Conservation (phyloP, 768 basidiomycete genomes). For the Mycena haematopus region DNA sequence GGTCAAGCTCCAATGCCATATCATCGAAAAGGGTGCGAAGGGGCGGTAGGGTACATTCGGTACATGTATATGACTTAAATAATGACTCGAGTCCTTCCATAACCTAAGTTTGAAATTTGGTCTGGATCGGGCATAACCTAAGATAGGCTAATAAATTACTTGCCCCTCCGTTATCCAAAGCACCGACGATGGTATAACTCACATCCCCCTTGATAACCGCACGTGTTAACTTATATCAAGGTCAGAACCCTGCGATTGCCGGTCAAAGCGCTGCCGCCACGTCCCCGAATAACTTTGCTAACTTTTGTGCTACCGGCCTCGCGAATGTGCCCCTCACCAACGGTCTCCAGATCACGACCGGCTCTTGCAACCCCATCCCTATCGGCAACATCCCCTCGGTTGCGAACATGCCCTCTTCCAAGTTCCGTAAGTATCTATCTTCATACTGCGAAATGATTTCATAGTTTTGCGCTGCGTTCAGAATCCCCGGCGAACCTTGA, state of each 20-base stretch:
- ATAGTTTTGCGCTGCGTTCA: neutral
- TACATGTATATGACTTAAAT: no score
- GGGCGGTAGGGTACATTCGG: no score
- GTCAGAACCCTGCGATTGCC: neutral
- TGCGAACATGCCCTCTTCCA: conserved; percentile 55
- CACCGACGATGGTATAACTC: neutral
- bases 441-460: conserved; percentile 31
- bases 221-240: neutral
- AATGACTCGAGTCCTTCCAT: no score
- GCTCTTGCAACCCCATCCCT: conserved; percentile 62
- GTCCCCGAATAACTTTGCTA: conserved; percentile 16
- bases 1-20: conserved; percentile 29
- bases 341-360: conserved; percentile 54
- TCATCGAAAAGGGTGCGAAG: conserved; percentile 52
- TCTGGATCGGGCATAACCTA: no score
- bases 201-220: no score
- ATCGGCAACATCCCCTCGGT: conserved; percentile 61
- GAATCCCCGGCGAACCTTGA: neutral
- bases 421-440: conserved; percentile 42
- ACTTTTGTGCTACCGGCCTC: conserved; percentile 5
- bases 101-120: no score
- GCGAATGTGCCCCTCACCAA: conserved; percentile 53
- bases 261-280: neutral
- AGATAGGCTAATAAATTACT: no score
- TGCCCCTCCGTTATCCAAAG: neutral